Evolutionary conservation across 352 stramenopile genomes (phyloP).

Genomic region (Pythium aphanidermatum): DNA sequence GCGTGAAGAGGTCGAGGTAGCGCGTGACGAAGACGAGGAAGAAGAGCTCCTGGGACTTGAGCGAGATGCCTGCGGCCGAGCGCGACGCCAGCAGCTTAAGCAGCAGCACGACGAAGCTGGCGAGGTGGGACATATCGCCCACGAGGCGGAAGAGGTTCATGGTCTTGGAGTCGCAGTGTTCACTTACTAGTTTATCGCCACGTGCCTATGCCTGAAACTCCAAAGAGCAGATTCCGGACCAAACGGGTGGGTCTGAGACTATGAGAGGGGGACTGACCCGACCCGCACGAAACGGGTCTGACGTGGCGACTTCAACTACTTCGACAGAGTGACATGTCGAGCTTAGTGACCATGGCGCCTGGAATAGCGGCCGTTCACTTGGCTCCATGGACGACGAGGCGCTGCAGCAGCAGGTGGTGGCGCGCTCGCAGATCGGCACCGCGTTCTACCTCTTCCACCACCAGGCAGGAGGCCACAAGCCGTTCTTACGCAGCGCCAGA

Average conservation of each 20-base stretch:
- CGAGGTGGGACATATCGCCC: conserved; percentile 98
- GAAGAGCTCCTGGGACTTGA: conserved; percentile 99
- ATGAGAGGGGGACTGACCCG: background rate
- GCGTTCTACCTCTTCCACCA: conserved; percentile 78
- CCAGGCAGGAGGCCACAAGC: conserved; percentile 74
- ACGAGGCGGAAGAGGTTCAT: conserved; percentile 98
- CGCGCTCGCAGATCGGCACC: conserved; percentile 51
- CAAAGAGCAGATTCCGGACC: background rate
- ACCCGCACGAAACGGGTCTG: too few relatives aligned
- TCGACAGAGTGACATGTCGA: background rate
- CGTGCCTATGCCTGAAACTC: conserved; percentile 9
- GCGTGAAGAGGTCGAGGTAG: conserved; percentile 98
- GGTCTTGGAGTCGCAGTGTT: background rate
- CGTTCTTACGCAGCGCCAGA: conserved; percentile 48
- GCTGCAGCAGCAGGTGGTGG: conserved; percentile 55
- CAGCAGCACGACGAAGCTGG: conserved; percentile 98
- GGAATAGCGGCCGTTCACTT: background rate
- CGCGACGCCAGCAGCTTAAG: conserved; percentile 91
- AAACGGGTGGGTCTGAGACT: conserved; percentile 16
- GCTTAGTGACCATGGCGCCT: background rate
- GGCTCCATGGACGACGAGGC: conserved; percentile 16
- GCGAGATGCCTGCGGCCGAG: conserved; percentile 92
- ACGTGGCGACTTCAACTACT: conserved; percentile 14
- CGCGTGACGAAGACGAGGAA: conserved; percentile 97
- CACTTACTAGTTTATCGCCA: conserved; percentile 8